phyloP scores from a whole-genome alignment of 2,329 filamentous ascomycete genomes.

The Hymenoscyphus repandus region DNA sequence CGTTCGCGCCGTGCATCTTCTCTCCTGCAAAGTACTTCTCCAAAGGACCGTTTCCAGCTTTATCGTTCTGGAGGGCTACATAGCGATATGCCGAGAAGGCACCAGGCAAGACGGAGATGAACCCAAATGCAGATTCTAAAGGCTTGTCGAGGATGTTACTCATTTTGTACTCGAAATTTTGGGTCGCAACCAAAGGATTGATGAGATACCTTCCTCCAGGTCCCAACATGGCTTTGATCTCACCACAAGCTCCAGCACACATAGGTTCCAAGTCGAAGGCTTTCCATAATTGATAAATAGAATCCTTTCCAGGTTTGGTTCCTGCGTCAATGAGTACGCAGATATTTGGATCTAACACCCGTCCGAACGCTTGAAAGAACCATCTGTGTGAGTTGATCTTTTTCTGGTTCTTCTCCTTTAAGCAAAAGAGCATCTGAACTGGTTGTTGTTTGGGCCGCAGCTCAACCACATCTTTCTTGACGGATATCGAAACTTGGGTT shows the following conservation, averaged over 20 bases:
- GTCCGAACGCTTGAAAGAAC: slow-evolving; percentile 98
- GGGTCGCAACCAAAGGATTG: slow-evolving; percentile 90
- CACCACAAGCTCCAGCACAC: slow-evolving; percentile 94
- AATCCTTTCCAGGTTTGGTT: slow-evolving; percentile 88
- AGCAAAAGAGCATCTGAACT: slow-evolving; percentile 93
- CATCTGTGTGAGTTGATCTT: slow-evolving; percentile 99
- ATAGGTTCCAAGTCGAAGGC: slow-evolving; percentile 96
- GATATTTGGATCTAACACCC: slow-evolving; percentile 89
- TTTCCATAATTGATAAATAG: slow-evolving; percentile 98
- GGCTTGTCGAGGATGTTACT: slow-evolving; percentile 99
- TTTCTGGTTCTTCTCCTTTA: slow-evolving; percentile 99
- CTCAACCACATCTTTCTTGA: slow-evolving; percentile 85
- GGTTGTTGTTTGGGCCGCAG: slow-evolving; percentile 83
- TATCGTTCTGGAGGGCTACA: slow-evolving; percentile 92
- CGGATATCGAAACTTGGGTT: slow-evolving; percentile 76
- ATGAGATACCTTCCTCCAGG: slow-evolving; percentile 78
- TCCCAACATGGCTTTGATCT: slow-evolving; percentile 97
- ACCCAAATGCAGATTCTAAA: slow-evolving; percentile 93
- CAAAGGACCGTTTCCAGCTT: slow-evolving; percentile 84
- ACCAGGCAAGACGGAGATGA: slow-evolving; percentile 93
- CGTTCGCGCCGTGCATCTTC: slow-evolving; percentile 82
- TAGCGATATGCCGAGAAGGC: slow-evolving; percentile 98
- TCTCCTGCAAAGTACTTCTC: slow-evolving; percentile 98
- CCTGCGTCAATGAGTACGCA: slow-evolving; percentile 95
- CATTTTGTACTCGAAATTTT: slow-evolving; percentile 99